These are phyloP conservation scores for Botrytis fabae DNA, from an alignment of 2,329 filamentous ascomycete genomes.

Conservation along the genomic window DNA sequence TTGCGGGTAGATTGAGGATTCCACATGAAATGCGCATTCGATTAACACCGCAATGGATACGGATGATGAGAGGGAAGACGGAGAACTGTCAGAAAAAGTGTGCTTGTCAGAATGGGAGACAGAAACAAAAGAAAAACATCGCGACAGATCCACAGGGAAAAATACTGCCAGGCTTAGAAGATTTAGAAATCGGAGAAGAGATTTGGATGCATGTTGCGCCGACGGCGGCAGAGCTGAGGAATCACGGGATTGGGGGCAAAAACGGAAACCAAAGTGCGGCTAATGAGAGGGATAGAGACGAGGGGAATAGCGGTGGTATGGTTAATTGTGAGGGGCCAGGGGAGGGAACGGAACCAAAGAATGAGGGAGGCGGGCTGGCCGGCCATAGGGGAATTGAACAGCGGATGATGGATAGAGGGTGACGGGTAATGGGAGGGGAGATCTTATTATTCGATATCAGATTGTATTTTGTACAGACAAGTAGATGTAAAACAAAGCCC, in stretches of 20 bases:
- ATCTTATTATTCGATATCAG: background rate
- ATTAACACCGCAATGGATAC: conserved; percentile 24
- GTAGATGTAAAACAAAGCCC: background rate
- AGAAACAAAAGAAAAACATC: conserved; percentile 39
- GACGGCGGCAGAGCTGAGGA: conserved; percentile 39
- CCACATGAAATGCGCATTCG: conserved; percentile 44
- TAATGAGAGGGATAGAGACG: conserved; percentile 10
- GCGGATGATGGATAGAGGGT: conserved; percentile 17
- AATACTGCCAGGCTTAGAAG: conserved; percentile 41
- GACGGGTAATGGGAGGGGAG: no score
- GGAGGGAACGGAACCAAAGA: background rate
- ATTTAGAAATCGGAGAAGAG: conserved; percentile 44
- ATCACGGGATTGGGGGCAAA: conserved; percentile 26
- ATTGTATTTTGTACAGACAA: background rate
- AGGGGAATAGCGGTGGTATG: conserved; percentile 2
- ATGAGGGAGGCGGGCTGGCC: background rate
- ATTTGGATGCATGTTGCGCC: conserved; percentile 55
- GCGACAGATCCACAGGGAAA: conserved; percentile 45
- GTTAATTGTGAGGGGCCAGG: background rate
- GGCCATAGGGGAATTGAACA: conserved; percentile 16
- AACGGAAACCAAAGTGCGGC: conserved; percentile 5
- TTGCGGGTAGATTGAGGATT: conserved; percentile 57
- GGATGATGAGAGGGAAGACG: conserved; percentile 35
- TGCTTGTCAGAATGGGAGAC: background rate
- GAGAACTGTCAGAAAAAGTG: background rate